Base-by-base conservation (phyloP, 2,329 filamentous ascomycete species). In the Botrytis porri region DNA sequence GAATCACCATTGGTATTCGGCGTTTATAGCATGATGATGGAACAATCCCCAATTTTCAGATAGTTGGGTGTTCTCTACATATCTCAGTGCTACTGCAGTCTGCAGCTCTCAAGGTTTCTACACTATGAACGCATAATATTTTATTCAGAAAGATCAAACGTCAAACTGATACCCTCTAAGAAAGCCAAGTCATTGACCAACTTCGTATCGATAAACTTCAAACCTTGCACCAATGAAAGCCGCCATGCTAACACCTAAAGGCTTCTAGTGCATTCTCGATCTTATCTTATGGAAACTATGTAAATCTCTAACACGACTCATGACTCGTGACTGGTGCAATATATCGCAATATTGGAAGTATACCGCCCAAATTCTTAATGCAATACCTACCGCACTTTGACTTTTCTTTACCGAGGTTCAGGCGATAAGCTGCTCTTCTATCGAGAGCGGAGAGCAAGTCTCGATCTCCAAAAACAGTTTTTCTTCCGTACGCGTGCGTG, bases 361-460 rank as follows among this genome's bases (percentile, higher is more conserved):
- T 37, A 20, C 48, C 43, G 29, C 41, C 32, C 41, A 48, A 48
- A 45, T 69, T 45, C 57, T 51, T 41, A 25, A 45, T 16, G 29
- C 45, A 35, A 25, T 41, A 25, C 41, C 32, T 41, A 25, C 41
- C 32, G n/a, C 45, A 39, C 45, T 71, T 32, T 29, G 41, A n/a
- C 37, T 32, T 54, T 51, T 37, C 29, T 66, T 41, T 35, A 51
- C 70, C 70, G 70, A 71, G n/a, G 45, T 71, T 71, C n/a, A 69
- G 14, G 29, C 70, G 39, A 57, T 20, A 35, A 66, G 39, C 43
- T 71, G 45, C 37, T 54, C 43, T 39, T 20, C 39, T 66, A 39
- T 20, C 67, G 60, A 39, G 65, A 22, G 29, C 32, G 22, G 39
- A 39, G 43, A 22, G 32, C 18, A 71, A 59, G 45, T 66, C 61